Conservation (phyloP, 2,329 filamentous ascomycete species). For the Aureobasidium musti region DNA sequence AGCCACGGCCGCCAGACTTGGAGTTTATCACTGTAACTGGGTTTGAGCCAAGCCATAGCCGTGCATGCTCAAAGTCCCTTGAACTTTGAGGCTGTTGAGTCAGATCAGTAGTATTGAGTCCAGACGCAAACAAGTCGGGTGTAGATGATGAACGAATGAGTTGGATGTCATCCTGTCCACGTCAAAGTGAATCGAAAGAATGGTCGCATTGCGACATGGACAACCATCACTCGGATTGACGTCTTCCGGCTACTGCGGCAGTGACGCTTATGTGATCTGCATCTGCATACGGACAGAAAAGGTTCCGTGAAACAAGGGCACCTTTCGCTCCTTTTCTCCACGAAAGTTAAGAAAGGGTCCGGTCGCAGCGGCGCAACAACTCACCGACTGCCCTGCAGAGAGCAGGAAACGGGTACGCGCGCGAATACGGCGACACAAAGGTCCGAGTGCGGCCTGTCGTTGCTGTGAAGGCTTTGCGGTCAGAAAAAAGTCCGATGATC, state of each 20-base stretch:
- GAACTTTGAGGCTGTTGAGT: conserved; percentile 9
- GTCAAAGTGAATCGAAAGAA: not conserved
- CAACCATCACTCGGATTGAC: conserved; percentile 1
- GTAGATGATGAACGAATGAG: not conserved
- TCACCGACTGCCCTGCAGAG: conserved; percentile 13
- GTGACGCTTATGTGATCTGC: conserved; percentile 27
- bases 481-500: conserved; percentile 15
- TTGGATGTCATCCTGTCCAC: not conserved
- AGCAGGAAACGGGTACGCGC: not conserved
- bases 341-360: conserved; percentile 8
- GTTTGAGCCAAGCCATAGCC: conserved; percentile 19
- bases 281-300: conserved; percentile 10
- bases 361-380: conserved; percentile 10
- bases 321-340: conserved; percentile 1
- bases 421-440: conserved; percentile 19
- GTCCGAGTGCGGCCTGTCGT: conserved; percentile 12
- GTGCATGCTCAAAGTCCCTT: not conserved
- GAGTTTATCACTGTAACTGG: conserved; percentile 11
- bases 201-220: not conserved
- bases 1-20: conserved; percentile 14
- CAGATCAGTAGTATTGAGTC: not conserved
- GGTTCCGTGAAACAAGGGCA: conserved; percentile 10
- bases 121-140: not conserved
- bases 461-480: conserved; percentile 11
- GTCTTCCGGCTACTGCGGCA: conserved; percentile 14